These are phyloP conservation scores for Fusarium sp. DNA, from an alignment of 2,329 filamentous ascomycete genomes.

Conservation along the genomic window DNA sequence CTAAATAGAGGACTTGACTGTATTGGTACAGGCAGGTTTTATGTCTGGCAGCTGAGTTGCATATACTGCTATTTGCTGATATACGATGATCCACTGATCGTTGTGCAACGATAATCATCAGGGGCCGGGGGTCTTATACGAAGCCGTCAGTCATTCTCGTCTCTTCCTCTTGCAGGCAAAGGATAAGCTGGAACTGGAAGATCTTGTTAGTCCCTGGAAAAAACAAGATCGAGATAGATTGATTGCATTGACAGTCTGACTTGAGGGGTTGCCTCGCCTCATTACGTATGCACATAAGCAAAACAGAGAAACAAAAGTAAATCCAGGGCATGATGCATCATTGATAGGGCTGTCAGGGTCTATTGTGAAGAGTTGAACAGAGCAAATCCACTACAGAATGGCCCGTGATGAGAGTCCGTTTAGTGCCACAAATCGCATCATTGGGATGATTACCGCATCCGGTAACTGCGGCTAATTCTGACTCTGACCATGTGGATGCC, in stretches of 20 bases:
- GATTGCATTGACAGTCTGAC: background rate
- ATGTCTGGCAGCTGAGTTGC: background rate
- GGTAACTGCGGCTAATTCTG: slow-evolving; percentile 38
- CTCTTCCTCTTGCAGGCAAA: background rate
- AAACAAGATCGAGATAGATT: background rate
- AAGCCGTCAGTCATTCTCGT: background rate
- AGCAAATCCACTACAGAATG: background rate
- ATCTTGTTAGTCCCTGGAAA: background rate
- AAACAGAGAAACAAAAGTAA: slow-evolving; percentile 23
- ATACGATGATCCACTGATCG: background rate
- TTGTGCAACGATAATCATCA: slow-evolving; percentile 3
- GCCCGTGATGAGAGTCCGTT: slow-evolving; percentile 1
- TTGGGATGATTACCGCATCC: slow-evolving; percentile 21
- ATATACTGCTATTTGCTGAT: background rate
- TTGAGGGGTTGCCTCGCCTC: background rate
- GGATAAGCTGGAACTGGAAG: background rate
- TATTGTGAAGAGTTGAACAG: background rate
- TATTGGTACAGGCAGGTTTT: background rate
- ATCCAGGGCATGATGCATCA: background rate
- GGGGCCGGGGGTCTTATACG: background rate
- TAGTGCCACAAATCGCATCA: slow-evolving; percentile 36
- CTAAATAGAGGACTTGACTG: background rate
- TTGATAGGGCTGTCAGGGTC: slow-evolving; percentile 18
- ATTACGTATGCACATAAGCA: background rate
- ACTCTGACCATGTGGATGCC: slow-evolving; percentile 12